phyloP scores from a whole-genome alignment of 179 eudicot genomes.

The Camellia oleifera region DNA sequence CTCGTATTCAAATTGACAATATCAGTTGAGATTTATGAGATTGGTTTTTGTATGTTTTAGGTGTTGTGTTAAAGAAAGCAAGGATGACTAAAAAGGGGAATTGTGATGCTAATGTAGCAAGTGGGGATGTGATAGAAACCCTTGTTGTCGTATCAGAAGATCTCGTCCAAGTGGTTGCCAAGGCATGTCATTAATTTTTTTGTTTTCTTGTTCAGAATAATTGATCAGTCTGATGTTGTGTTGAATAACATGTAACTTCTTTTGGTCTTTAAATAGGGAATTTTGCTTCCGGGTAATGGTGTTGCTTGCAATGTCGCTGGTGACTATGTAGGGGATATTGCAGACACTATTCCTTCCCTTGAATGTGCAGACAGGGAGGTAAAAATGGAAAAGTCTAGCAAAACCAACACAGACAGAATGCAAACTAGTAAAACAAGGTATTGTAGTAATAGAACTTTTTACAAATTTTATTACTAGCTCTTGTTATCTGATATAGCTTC shows the following conservation, averaged over 20 bases:
- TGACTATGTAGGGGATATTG: slow-evolving; percentile 36
- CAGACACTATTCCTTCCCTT: slow-evolving; percentile 21
- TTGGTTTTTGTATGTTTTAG: slow-evolving; percentile 36
- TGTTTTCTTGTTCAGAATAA: not conserved
- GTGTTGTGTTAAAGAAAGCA: slow-evolving; percentile 81
- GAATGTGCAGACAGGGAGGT: slow-evolving; percentile 27
- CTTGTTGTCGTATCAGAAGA: slow-evolving; percentile 65
- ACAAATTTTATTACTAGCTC: not conserved
- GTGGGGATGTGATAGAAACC: slow-evolving; percentile 62
- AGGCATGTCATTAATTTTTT: slow-evolving; percentile 41
- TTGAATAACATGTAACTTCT: slow-evolving; percentile 3
- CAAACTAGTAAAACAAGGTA: slow-evolving; percentile 29
- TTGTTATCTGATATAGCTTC: not conserved
- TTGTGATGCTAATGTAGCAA: slow-evolving; percentile 43
- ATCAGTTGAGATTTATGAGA: slow-evolving; percentile 4
- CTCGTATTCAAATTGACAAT: not conserved
- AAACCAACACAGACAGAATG: slow-evolving; percentile 16
- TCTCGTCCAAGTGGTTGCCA: slow-evolving; percentile 94
- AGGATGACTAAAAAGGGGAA: slow-evolving; percentile 74
- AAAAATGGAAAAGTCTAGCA: slow-evolving; percentile 16
- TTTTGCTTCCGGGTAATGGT: slow-evolving; percentile 44
- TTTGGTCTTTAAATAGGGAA: slow-evolving; percentile 41
- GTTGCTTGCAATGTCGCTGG: slow-evolving; percentile 28
- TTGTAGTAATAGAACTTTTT: not conserved
- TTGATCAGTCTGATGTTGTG: slow-evolving; percentile 1